A percentile compares a stretch with the other conserved stretches of the same genome.
phyloP scores from a whole-genome alignment of 2,329 filamentous ascomycete genomes.

The Xylaria sp. region DNA sequence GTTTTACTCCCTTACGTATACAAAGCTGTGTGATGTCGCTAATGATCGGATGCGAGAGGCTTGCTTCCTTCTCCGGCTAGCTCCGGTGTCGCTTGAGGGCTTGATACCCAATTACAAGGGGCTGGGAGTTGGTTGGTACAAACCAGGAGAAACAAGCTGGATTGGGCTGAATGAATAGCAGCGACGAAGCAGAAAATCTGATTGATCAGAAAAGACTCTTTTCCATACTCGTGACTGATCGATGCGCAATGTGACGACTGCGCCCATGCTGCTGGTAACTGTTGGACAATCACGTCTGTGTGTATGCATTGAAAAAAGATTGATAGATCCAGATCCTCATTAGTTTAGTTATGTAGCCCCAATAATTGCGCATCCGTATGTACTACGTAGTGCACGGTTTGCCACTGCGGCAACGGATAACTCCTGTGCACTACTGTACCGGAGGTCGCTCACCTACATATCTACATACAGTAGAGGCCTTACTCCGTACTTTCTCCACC shows the following conservation, averaged over 20 bases:
- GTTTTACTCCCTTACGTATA: not conserved
- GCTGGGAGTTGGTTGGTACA: slow-evolving; percentile 26
- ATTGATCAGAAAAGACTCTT: slow-evolving; percentile 19
- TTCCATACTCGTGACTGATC: slow-evolving; percentile 8
- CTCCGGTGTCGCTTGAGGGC: slow-evolving; percentile 44
- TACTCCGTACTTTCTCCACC: slow-evolving; percentile 10
- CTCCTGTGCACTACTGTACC: slow-evolving; percentile 11
- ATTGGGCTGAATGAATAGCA: slow-evolving; percentile 34
- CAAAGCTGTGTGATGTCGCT: slow-evolving; percentile 4
- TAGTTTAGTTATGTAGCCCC: slow-evolving; percentile 19
- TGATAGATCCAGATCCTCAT: not conserved
- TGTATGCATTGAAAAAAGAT: slow-evolving; percentile 1
- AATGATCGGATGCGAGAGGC: slow-evolving; percentile 23
- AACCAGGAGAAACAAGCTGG: slow-evolving; percentile 13
- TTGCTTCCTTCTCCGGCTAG: slow-evolving; percentile 36
- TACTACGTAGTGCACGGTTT: slow-evolving; percentile 10
- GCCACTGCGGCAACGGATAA: slow-evolving; percentile 8
- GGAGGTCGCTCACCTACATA: not conserved
- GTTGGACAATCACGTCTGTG: slow-evolving; percentile 15
- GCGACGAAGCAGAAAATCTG: slow-evolving; percentile 41
- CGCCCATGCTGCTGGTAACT: not conserved
- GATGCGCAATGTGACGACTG: slow-evolving; percentile 14
- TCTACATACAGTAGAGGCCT: too few relatives aligned
- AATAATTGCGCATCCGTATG: slow-evolving; percentile 18
- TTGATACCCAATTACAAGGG: slow-evolving; percentile 45